Conservation (phyloP, 345 rosid species). For the Eucalyptus brandiana region DNA sequence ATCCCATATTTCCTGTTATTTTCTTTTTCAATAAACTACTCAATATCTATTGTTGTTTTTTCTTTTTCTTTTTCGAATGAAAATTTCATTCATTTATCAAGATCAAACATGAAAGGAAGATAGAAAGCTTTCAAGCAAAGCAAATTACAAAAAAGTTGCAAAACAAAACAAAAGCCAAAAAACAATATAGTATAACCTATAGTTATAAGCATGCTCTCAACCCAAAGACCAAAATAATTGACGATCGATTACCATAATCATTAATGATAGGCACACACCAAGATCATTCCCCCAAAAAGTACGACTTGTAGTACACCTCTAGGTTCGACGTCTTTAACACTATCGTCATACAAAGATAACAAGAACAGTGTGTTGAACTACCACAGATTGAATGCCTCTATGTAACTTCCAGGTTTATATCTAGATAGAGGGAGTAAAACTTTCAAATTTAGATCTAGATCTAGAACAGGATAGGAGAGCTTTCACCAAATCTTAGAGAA, state of each 20-base stretch:
- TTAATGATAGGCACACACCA: background rate
- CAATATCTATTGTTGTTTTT: background rate
- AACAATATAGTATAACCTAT: background rate
- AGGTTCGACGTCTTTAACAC: background rate
- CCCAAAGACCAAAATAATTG: background rate
- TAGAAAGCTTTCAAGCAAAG: background rate
- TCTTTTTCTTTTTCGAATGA: no score
- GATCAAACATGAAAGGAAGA: background rate
- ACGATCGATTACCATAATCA: accelerated
- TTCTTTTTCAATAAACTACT: background rate
- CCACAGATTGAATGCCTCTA: background rate
- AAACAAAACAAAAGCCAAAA: background rate
- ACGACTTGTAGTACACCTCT: accelerated
- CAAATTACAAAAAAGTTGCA: background rate
- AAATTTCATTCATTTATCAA: no score
- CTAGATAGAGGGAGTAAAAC: background rate
- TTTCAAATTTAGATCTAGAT: background rate
- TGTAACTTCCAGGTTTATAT: no score
- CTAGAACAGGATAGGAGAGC: background rate
- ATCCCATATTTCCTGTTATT: background rate
- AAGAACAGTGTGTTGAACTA: background rate
- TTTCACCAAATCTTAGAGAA: no score
- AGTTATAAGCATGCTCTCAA: background rate
- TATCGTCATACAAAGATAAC: background rate
- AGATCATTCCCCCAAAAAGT: background rate